Evolutionary conservation across 2,329 filamentous ascomycete species (phyloP).

Genomic region (Harringtonia aguacate): DNA sequence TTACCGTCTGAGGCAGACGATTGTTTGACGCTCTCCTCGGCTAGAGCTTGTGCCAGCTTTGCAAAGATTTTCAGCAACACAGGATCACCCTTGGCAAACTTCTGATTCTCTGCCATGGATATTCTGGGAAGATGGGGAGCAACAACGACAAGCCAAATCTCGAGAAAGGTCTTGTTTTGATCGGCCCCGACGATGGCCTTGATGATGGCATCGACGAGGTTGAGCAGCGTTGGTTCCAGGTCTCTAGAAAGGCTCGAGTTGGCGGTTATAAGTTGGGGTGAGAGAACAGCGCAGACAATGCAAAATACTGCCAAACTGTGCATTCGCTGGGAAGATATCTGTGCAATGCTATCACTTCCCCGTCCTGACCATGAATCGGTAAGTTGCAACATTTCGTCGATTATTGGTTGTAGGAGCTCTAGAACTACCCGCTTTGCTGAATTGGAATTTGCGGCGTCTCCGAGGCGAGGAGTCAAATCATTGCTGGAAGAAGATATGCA

Average conservation of each 20-base stretch:
- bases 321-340: slow-evolving; percentile 41
- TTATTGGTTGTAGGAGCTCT: slow-evolving; percentile 42
- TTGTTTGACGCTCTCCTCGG: slow-evolving; percentile 21
- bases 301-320: slow-evolving; percentile 40
- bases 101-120: slow-evolving; percentile 23
- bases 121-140: slow-evolving; percentile 36
- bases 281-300: slow-evolving; percentile 31
- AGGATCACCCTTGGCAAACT: slow-evolving; percentile 25
- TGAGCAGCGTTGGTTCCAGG: slow-evolving; percentile 31
- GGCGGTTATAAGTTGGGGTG: slow-evolving; percentile 34
- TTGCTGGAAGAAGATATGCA: slow-evolving; percentile 5
- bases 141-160: slow-evolving; percentile 33
- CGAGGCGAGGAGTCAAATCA: not conserved
- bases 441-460: slow-evolving; percentile 18
- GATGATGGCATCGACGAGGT: slow-evolving; percentile 29
- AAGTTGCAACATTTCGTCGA: slow-evolving; percentile 36
- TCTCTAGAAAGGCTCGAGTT: slow-evolving; percentile 38
- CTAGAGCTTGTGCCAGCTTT: slow-evolving; percentile 24
- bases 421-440: slow-evolving; percentile 39
- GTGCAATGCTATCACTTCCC: slow-evolving; percentile 30
- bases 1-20: slow-evolving; percentile 30
- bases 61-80: slow-evolving; percentile 32
- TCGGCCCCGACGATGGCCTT: slow-evolving; percentile 28
- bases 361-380: slow-evolving; percentile 35
- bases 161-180: slow-evolving; percentile 33